Conservation (phyloP, 1,139 yeast species). For the Magnusiomyces clavatus region DNA sequence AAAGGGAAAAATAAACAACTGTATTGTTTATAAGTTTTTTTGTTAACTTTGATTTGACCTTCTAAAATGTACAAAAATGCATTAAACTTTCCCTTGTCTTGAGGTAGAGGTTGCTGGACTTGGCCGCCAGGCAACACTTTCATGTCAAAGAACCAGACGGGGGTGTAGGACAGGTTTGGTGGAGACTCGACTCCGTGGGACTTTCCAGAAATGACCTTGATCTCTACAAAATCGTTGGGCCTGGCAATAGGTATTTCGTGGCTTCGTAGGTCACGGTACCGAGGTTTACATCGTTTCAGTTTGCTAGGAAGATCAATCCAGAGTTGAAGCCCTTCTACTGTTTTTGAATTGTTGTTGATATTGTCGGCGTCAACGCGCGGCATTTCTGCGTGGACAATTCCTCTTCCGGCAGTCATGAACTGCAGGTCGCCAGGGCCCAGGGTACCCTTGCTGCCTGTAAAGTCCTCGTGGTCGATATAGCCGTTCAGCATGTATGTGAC, state of each 20-base stretch:
- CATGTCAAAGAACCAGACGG: slow-evolving; percentile 60
- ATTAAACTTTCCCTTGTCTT: no score
- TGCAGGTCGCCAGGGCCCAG: slow-evolving; percentile 81
- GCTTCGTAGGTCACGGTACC: slow-evolving; percentile 66
- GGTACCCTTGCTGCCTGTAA: slow-evolving; percentile 73
- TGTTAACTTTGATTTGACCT: slow-evolving; percentile 52
- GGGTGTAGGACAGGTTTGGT: slow-evolving; percentile 72
- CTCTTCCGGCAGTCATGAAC: slow-evolving; percentile 92
- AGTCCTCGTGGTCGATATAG: slow-evolving; percentile 82
- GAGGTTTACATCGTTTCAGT: slow-evolving; percentile 58
- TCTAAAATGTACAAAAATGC: slow-evolving; percentile 57
- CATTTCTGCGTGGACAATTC: slow-evolving; percentile 81
- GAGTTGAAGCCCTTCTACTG: slow-evolving; percentile 61
- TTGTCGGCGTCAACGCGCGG: slow-evolving; percentile 39
- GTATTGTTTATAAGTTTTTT: slow-evolving; percentile 41
- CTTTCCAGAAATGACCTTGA: slow-evolving; percentile 72
- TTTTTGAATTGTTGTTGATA: slow-evolving; percentile 17
- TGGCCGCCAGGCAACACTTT: slow-evolving; percentile 59
- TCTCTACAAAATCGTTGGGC: slow-evolving; percentile 58
- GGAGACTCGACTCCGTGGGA: slow-evolving; percentile 68
- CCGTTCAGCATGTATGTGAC: slow-evolving; percentile 68
- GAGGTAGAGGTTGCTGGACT: slow-evolving; percentile 58
- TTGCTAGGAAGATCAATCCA: slow-evolving; percentile 75
- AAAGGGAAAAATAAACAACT: slow-evolving; percentile 39
- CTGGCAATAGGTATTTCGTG: slow-evolving; percentile 69